Percentiles rank a stretch among this genome's conserved stretches.
These are phyloP conservation scores for Cordia subcordata DNA, from an alignment of 257 asterid species.

Conservation along the genomic window DNA sequence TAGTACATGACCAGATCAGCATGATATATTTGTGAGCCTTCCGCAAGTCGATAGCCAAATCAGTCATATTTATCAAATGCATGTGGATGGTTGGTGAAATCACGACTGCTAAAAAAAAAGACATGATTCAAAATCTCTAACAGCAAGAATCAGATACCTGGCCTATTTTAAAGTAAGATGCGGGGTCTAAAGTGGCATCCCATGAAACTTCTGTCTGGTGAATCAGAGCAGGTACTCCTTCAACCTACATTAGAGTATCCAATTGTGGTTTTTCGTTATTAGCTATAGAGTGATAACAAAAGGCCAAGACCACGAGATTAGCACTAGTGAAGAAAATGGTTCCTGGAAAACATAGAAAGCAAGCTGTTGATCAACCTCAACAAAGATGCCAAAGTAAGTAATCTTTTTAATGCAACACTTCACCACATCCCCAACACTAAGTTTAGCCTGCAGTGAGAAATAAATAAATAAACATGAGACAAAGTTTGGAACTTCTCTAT, in stretches of 20 bases:
- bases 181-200: constrained; percentile 90
- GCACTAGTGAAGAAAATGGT: constrained; percentile 2
- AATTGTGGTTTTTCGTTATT: constrained; percentile 6
- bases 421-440: constrained; percentile 80
- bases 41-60: too few species aligned
- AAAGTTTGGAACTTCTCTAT: background rate
- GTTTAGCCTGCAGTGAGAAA: constrained; percentile 52
- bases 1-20: background rate
- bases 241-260: constrained; percentile 49
- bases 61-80: background rate
- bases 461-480: constrained; percentile 4
- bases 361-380: constrained; percentile 55
- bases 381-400: constrained; percentile 87
- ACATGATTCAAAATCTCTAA: background rate
- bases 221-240: constrained; percentile 88
- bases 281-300: constrained; percentile 2
- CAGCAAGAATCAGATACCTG: constrained; percentile 46
- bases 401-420: constrained; percentile 84
- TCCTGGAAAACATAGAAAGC: background rate
- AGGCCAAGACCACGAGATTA: constrained; percentile 7
- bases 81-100: background rate
- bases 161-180: constrained; percentile 74
- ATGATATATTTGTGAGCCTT: background rate
- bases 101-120: background rate
- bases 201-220: constrained; percentile 97